Conservation (phyloP, 768 basidiomycete genomes). For the Auricularia sp. region DNA sequence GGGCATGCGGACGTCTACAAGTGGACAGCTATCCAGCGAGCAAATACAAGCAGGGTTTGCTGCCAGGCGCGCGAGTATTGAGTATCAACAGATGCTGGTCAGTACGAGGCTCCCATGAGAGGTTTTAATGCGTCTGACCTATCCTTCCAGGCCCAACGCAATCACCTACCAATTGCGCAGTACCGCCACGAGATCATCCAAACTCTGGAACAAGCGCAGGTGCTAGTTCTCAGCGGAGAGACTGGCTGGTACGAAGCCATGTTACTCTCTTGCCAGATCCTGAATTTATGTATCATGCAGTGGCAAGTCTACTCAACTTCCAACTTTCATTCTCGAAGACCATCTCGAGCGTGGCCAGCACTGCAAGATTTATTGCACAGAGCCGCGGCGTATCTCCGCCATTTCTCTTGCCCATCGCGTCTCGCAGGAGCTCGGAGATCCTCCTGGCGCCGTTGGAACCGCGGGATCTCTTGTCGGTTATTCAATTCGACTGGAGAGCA, state of each 20-base stretch:
- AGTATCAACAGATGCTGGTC: conserved; percentile 87
- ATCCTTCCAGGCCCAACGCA: conserved; percentile 51
- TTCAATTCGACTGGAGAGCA: conserved; percentile 86
- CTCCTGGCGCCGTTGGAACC: conserved; percentile 67
- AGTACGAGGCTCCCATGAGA: conserved; percentile 18
- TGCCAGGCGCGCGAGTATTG: conserved; percentile 46
- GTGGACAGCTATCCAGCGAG: conserved; percentile 24
- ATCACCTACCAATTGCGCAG: conserved; percentile 73
- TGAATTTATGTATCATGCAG: conserved; percentile 27
- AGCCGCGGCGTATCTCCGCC: conserved; percentile 91
- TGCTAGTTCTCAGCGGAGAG: conserved; percentile 80
- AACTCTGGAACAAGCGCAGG: conserved; percentile 61
- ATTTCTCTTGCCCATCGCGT: conserved; percentile 94
- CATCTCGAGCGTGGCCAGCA: conserved; percentile 66
- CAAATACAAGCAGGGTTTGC: conserved; percentile 49
- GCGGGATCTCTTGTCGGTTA: conserved; percentile 79
- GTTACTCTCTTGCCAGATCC: conserved; percentile 21
- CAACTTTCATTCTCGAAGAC: conserved; percentile 87
- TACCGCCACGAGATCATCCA: conserved; percentile 66
- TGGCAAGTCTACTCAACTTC: conserved; percentile 95
- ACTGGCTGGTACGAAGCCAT: conserved; percentile 49
- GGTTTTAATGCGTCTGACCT: conserved; percentile 3
- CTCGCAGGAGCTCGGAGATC: conserved; percentile 84
- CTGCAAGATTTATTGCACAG: conserved; percentile 91
- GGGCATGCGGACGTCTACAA: neutral